Evolutionary conservation across 441 rosid genomes (phyloP).

Genomic region (Sinapis alba): DNA sequence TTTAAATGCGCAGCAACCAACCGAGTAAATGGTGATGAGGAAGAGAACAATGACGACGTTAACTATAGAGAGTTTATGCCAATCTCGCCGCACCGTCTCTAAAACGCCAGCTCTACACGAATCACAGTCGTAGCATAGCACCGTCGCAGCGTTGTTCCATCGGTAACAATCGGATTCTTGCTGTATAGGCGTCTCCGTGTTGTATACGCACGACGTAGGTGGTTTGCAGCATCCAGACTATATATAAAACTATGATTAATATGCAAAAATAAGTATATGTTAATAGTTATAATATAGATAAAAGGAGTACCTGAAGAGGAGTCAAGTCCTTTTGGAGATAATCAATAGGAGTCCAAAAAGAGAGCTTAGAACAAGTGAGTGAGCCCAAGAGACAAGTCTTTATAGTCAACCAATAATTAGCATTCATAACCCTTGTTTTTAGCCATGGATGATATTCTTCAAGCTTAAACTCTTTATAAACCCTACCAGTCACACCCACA

Average conservation of each 20-base stretch:
- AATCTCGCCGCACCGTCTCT: constrained; percentile 70
- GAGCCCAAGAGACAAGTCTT: constrained; percentile 77
- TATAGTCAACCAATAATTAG: constrained; percentile 66
- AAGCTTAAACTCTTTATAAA: constrained; percentile 69
- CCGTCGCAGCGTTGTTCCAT: constrained; percentile 64
- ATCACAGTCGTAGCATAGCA: constrained; percentile 87
- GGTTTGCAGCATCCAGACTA: constrained; percentile 97
- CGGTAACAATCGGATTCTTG: constrained; percentile 81
- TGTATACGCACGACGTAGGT: constrained; percentile 75
- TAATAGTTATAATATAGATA: not conserved
- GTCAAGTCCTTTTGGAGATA: constrained; percentile 62
- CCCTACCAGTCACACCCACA: constrained; percentile 60
- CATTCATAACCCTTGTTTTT: constrained; percentile 56
- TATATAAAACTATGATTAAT: not conserved
- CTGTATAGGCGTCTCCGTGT: constrained; percentile 42
- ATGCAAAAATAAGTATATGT: not conserved
- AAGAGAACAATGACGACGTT: constrained; percentile 67
- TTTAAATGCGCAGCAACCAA: constrained; percentile 85
- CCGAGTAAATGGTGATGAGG: constrained; percentile 65
- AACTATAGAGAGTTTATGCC: constrained; percentile 82
- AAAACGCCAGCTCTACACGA: constrained; percentile 93
- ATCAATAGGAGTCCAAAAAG: constrained; percentile 85
- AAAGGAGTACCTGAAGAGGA: constrained; percentile 63
- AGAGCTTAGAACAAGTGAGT: constrained; percentile 61
- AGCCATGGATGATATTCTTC: constrained; percentile 85